Percentiles rank a stretch among this genome's conserved stretches.
These are phyloP conservation scores for Xylaria sp. DNA, from an alignment of 2,329 filamentous ascomycete genomes.

Conservation along the genomic window DNA sequence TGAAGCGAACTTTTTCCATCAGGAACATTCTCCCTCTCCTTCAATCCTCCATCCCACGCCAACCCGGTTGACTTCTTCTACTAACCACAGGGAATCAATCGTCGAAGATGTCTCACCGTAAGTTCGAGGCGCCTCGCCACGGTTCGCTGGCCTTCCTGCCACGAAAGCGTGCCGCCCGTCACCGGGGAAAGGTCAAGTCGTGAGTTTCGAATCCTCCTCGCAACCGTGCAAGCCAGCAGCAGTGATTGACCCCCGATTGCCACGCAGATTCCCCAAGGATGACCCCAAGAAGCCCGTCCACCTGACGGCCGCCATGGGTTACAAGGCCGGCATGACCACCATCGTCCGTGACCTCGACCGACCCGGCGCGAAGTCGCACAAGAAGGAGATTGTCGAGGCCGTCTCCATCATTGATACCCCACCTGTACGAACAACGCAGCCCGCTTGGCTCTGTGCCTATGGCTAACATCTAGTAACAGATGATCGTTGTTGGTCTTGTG, in stretches of 20 bases:
- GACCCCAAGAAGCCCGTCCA: constrained; percentile 99
- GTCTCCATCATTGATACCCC: constrained; percentile 90
- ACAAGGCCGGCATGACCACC: constrained; percentile 99
- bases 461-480: constrained; percentile 79
- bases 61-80: constrained; percentile 49
- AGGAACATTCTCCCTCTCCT: constrained; percentile 40
- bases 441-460: constrained; percentile 80
- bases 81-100: constrained; percentile 49
- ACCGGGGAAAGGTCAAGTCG: constrained; percentile 99
- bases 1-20: constrained; percentile 43
- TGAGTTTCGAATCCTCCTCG: constrained; percentile 61
- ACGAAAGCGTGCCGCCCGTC: constrained; percentile 90
- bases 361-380: constrained; percentile 99
- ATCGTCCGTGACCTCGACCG: constrained; percentile 99
- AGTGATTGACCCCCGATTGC: constrained; percentile 39
- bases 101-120: constrained; percentile 61
- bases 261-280: constrained; percentile 95
- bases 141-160: constrained; percentile 90
- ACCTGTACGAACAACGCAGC: constrained; percentile 91
- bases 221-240: constrained; percentile 19
- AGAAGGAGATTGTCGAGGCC: constrained; percentile 96
- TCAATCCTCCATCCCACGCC: constrained; percentile 44
- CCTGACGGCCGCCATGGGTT: constrained; percentile 97
- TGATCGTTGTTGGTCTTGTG: constrained; percentile 99
- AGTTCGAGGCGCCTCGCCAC: constrained; percentile 89